Evolutionary conservation across 2,329 filamentous ascomycete genomes (phyloP).

Genomic region (Lasiodiplodia gonubiensis): DNA sequence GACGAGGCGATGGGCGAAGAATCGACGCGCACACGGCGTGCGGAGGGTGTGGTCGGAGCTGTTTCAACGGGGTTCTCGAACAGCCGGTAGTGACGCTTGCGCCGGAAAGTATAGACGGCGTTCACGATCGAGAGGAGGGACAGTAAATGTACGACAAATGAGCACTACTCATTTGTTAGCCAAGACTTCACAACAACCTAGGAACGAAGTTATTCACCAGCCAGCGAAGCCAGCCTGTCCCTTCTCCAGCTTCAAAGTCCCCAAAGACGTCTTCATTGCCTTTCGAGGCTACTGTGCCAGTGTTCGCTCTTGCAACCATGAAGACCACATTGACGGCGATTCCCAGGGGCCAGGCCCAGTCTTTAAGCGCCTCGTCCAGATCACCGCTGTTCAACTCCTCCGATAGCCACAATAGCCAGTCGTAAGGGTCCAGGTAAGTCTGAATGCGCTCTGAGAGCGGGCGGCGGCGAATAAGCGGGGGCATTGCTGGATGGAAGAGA

Average conservation of each 20-base stretch:
- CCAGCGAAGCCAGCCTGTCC: constrained; percentile 71
- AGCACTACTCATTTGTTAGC: constrained; percentile 38
- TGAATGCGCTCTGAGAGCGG: constrained; percentile 82
- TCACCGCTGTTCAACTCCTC: constrained; percentile 92
- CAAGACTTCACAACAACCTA: background rate
- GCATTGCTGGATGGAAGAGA: constrained; percentile 57
- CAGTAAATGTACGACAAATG: constrained; percentile 73
- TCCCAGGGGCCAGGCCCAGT: constrained; percentile 77
- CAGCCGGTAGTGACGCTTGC: constrained; percentile 84
- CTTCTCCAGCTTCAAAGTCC: constrained; percentile 59
- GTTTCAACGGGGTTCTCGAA: constrained; percentile 86
- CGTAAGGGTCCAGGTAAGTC: constrained; percentile 81
- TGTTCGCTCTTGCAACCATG: constrained; percentile 82
- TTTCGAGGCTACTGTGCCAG: constrained; percentile 47
- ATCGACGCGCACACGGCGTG: constrained; percentile 84
- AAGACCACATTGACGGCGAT: constrained; percentile 79
- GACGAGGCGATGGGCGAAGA: constrained; percentile 79
- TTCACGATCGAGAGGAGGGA: constrained; percentile 73
- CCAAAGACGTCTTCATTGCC: constrained; percentile 83
- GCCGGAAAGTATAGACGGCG: constrained; percentile 78
- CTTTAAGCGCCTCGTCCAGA: constrained; percentile 78
- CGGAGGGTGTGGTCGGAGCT: constrained; percentile 79
- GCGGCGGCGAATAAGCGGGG: constrained; percentile 80
- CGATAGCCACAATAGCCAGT: constrained; percentile 87
- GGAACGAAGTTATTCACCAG: constrained; percentile 54